These are phyloP conservation scores for Ogataea angusta DNA, from an alignment of 805 yeast species.

Conservation along the genomic window DNA sequence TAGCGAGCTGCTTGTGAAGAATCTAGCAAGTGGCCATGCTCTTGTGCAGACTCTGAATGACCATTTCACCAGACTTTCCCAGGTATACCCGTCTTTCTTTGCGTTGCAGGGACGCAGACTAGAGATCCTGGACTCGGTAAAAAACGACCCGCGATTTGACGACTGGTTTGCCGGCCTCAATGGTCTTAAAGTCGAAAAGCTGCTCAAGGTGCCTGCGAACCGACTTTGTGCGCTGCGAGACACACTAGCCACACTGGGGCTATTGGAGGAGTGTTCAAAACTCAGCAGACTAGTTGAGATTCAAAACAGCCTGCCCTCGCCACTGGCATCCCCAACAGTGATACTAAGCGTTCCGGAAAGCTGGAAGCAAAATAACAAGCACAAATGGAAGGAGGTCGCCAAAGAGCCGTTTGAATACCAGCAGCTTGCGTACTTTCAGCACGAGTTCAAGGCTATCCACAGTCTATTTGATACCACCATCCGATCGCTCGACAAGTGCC, in stretches of 20 bases:
- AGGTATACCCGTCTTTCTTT: slow-evolving; percentile 28
- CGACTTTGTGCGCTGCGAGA: slow-evolving; percentile 3
- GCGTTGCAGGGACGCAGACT: slow-evolving; percentile 8
- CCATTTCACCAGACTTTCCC: slow-evolving; percentile 21
- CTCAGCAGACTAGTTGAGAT: background rate
- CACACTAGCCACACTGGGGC: slow-evolving; percentile 3
- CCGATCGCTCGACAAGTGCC: slow-evolving; percentile 9
- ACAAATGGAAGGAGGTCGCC: slow-evolving; percentile 21
- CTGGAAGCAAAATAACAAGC: slow-evolving; percentile 23
- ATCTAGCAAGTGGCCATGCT: slow-evolving; percentile 1
- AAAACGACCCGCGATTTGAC: slow-evolving; percentile 7
- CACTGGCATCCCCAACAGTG: slow-evolving; percentile 12
- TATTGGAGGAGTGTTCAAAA: background rate
- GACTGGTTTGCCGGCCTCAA: slow-evolving; percentile 14
- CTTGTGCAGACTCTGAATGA: slow-evolving; percentile 5
- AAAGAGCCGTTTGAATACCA: slow-evolving; percentile 20
- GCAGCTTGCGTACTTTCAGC: slow-evolving; percentile 16
- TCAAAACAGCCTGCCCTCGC: background rate
- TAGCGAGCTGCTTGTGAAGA: slow-evolving; percentile 30
- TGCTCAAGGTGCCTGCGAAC: slow-evolving; percentile 10
- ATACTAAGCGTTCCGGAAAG: slow-evolving; percentile 18
- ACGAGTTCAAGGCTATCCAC: slow-evolving; percentile 13
- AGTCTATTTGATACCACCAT: slow-evolving; percentile 7
- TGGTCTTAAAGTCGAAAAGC: slow-evolving; percentile 4
- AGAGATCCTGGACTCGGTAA: slow-evolving; percentile 2